Conservation (phyloP, 148 eudicot species). For the Silene latifolia region DNA sequence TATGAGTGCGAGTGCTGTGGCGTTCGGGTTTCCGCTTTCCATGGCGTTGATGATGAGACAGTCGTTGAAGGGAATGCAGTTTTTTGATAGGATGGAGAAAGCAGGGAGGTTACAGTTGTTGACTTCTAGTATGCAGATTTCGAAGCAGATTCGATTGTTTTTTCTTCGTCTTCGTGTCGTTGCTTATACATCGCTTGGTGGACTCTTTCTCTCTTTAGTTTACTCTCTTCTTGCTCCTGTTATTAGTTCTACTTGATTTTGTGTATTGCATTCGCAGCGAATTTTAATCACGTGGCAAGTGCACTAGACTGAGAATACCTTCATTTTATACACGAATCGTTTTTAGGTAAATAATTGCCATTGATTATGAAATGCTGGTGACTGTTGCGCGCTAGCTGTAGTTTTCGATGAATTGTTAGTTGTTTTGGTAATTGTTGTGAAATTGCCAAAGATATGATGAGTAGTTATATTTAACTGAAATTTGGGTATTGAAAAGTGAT, state of each 20-base stretch:
- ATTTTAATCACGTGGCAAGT: too few relatives aligned
- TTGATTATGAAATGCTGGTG: too few relatives aligned
- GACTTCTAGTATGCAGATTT: not conserved
- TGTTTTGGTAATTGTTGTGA: too few relatives aligned
- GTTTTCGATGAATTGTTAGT: too few relatives aligned
- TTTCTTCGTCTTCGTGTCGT: not conserved
- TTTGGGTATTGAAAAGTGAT: too few relatives aligned
- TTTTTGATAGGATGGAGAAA: not conserved
- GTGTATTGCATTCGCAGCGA: too few relatives aligned
- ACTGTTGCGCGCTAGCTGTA: too few relatives aligned
- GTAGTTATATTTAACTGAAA: too few relatives aligned
- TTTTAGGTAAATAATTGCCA: too few relatives aligned
- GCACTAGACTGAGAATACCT: too few relatives aligned
- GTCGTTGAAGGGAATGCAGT: not conserved
- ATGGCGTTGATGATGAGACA: not conserved
- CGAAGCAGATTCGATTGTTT: not conserved
- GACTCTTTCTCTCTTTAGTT: not conserved
- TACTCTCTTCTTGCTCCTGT: not conserved
- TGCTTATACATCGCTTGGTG: not conserved
- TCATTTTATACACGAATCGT: too few relatives aligned
- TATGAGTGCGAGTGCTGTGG: not conserved
- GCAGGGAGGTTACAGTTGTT: not conserved
- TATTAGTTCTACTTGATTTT: not conserved
- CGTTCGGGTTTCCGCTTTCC: not conserved
- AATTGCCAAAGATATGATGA: too few relatives aligned